Conservation (phyloP, 345 rosid genomes). For the Xanthoceras sorbifolium region DNA sequence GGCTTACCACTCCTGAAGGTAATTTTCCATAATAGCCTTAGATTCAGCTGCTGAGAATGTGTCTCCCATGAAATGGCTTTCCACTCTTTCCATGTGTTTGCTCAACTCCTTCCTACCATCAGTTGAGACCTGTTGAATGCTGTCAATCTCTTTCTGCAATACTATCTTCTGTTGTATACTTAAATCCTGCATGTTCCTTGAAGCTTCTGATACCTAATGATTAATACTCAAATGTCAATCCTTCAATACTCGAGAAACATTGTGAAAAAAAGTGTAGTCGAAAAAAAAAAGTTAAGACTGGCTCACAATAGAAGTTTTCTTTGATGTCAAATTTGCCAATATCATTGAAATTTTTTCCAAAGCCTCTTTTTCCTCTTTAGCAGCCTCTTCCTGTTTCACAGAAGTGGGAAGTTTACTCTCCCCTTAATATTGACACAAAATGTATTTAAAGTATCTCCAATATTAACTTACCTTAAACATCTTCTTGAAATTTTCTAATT, state of each 20-base stretch:
- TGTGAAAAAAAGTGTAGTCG: not conserved
- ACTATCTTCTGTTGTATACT: conserved; percentile 46
- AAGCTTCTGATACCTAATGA: conserved; percentile 64
- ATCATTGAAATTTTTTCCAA: conserved; percentile 60
- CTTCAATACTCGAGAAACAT: not conserved
- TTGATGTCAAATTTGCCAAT: conserved; percentile 61
- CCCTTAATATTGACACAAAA: not conserved
- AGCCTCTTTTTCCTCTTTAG: conserved; percentile 73
- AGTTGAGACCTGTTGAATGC: conserved; percentile 60
- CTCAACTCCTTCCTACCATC: conserved; percentile 51
- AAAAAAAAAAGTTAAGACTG: not conserved
- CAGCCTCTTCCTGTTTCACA: conserved; percentile 73
- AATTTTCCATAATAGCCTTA: conserved; percentile 49
- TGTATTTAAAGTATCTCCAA: not conserved
- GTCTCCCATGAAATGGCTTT: conserved; percentile 54
- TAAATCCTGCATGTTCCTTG: conserved; percentile 47
- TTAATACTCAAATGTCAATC: conserved; percentile 16
- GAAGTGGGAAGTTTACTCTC: conserved; percentile 1
- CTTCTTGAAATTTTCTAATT: conserved; percentile 59
- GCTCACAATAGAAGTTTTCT: conserved; percentile 67
- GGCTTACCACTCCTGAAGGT: conserved; percentile 65
- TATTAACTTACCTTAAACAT: conserved; percentile 52
- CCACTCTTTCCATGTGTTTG: conserved; percentile 45
- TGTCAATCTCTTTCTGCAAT: conserved; percentile 55
- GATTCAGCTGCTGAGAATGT: conserved; percentile 65